Percentiles rank a stretch among this genome's conserved stretches.
phyloP scores from a whole-genome alignment of 805 yeast species.

The Metschnikowia koreensis region DNA sequence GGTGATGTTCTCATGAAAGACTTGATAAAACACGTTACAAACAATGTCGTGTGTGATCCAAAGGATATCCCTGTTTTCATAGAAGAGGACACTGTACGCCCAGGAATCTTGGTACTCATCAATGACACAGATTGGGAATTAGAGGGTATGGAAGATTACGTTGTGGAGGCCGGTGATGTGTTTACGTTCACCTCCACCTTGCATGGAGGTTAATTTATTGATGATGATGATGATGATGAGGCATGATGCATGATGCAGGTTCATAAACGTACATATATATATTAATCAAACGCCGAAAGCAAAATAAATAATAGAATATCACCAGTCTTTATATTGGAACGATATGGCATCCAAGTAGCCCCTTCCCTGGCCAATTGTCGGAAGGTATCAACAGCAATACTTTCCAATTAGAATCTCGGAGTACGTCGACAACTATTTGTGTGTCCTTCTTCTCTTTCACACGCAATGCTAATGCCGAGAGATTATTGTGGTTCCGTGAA shows the following conservation, averaged over 20 bases:
- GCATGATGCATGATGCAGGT: not conserved
- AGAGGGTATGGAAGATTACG: slow-evolving; percentile 82
- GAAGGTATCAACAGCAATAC: slow-evolving; percentile 41
- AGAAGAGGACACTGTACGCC: slow-evolving; percentile 79
- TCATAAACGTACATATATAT: not conserved
- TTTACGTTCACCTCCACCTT: slow-evolving; percentile 88
- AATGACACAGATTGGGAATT: slow-evolving; percentile 97
- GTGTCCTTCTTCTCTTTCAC: slow-evolving; percentile 40
- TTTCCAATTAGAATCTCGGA: slow-evolving; percentile 28
- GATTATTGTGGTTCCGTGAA: slow-evolving; percentile 53
- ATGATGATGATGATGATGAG: no score
- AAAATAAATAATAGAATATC: no score
- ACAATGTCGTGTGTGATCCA: slow-evolving; percentile 54
- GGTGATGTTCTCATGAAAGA: slow-evolving; percentile 47
- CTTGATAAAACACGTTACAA: slow-evolving; percentile 54
- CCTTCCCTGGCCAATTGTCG: slow-evolving; percentile 60
- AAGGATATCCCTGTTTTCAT: slow-evolving; percentile 72
- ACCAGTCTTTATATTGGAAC: slow-evolving; percentile 25
- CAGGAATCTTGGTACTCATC: slow-evolving; percentile 87
- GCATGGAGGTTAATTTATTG: slow-evolving; percentile 73
- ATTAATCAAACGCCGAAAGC: not conserved
- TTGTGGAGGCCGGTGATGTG: slow-evolving; percentile 70
- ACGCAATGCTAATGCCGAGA: slow-evolving; percentile 42
- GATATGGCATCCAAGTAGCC: slow-evolving; percentile 67
- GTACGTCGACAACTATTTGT: slow-evolving; percentile 26